Base-by-base conservation (phyloP, 1,284 basidiomycete species). In the Leucoagaricus sp. region DNA sequence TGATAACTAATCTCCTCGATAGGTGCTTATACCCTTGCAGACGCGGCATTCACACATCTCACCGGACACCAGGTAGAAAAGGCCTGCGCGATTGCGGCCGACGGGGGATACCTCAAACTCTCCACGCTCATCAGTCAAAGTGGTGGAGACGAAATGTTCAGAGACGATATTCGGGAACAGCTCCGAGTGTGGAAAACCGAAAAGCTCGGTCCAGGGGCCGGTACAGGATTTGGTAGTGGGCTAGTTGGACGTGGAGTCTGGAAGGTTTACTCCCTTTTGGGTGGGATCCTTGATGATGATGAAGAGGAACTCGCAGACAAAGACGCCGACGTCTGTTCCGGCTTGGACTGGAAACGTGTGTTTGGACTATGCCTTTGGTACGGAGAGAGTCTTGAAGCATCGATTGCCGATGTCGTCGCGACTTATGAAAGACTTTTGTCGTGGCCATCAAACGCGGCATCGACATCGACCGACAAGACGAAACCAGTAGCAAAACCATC, bases 321-420 rank as follows among this genome's bases (percentile, higher is more conserved):
- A 1, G 87, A 92, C 56, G 72, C 94, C 19, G 77, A 84, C 53
- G 78, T 97, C n/a, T 80, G 87, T n/a, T 78, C 86, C 53, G 90
- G 85, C 0, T 74, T 98, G 51, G 96, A 97, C 70, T 99, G 97
- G 97, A 96, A 96, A 72, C 86, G 95, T 13, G 88, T 90, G 0
- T 92, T 99, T 65, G 97, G 94, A 1, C 74, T 98, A 46, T 88
- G 91, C 62, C 75, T 99, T 13, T 99, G 97, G 97, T 98, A 90
- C 70, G 88, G 86, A 1, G 81, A 87, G 50, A 78, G 85, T 0
- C 82, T 92, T 65, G 89, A 94, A 58, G 80, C 87, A 1, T 76
- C 89, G 2, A 83, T 95, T 55, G 77, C 82, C 1, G 83, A 89
- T 47, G 87, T 88, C 0, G 86, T 95, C 59, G 72, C 80, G 12